Evolutionary conservation across 2,329 filamentous ascomycete species (phyloP), one percentile per base, ranked within the genome.

Genomic region (Knoxdaviesia capensis): DNA sequence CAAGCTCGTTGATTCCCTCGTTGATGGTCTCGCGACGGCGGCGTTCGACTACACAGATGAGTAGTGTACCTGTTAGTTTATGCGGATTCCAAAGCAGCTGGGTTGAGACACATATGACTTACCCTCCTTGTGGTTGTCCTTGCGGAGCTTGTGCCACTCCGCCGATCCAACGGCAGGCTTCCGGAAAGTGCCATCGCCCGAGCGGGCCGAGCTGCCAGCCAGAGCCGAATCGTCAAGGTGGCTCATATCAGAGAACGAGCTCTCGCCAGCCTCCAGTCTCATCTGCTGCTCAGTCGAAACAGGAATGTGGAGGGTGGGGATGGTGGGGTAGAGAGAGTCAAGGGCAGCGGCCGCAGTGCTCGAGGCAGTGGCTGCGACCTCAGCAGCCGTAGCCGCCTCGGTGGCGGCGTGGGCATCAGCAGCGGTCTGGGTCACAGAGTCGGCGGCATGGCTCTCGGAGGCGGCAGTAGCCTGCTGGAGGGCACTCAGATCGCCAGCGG

Each of bases 91-190:
- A 28, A 34, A 39, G 34, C 6, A 31, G 32, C 20, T n/a, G 32
- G 10, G n/a, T 4, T 8, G 31, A 32, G 32, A 37, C 20, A 43
- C 28, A n/a, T 35, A 10, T 34, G 32, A 56, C 71, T 54, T 62
- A 90, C 88, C 90, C 69, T 96, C 88, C 72, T 98, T 98, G 64
- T 98, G 90, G 49, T 96, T 98, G 54, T 96, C 88, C 56, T 93
- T 90, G 47, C 90, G 77, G 52, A 93, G 78, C 58, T 93, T 93
- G 59, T 98, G 90, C 90, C 90, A 98, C 59, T 96, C 88, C 42
- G 93, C 85, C 2, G 86, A 90, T 3, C 90, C 90, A n/a, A 96
- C 90, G 6, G 79, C 74, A 6, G 87, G 87, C 59, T 94, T 96
- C 44, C 69, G 62, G 48, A 56, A 59, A 20, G 20, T 20, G 20